phyloP scores from a whole-genome alignment of 202 grass and related monocot genomes.

The Schoenoplectus tabernaemontani region DNA sequence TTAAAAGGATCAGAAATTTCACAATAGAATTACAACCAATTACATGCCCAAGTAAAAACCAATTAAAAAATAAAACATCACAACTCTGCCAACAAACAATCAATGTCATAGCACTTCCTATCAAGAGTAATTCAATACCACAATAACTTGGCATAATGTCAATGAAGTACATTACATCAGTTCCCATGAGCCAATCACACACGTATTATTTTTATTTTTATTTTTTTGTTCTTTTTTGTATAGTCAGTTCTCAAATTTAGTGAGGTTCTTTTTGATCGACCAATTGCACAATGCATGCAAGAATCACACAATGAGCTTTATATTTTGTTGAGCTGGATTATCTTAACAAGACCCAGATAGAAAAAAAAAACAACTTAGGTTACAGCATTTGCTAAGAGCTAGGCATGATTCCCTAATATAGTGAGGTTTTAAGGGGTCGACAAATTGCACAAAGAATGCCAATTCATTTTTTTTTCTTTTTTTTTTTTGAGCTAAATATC shows the following conservation, averaged over 20 bases:
- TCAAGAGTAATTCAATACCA: background rate
- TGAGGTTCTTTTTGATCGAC: background rate
- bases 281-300: background rate
- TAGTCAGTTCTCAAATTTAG: slow-evolving; percentile 11
- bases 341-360: background rate
- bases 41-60: background rate
- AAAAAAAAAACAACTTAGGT: slow-evolving; percentile 20
- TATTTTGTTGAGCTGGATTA: slow-evolving; percentile 9
- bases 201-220: background rate
- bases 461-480: background rate
- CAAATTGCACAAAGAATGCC: slow-evolving; percentile 20
- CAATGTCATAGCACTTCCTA: background rate
- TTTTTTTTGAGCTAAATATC: slow-evolving; percentile 19
- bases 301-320: slow-evolving; percentile 9
- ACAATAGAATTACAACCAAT: background rate
- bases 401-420: background rate
- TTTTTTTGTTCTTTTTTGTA: background rate
- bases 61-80: background rate
- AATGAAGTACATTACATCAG: slow-evolving; percentile 10
- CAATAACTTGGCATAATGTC: background rate
- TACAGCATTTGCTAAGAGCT: slow-evolving; percentile 13
- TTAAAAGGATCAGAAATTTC: background rate
- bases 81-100: background rate
- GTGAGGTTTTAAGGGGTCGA: slow-evolving; percentile 21
- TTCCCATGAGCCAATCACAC: background rate